Evolutionary conservation across 768 basidiomycete genomes (phyloP).

Genomic region (Pleurotus tuoliensis): DNA sequence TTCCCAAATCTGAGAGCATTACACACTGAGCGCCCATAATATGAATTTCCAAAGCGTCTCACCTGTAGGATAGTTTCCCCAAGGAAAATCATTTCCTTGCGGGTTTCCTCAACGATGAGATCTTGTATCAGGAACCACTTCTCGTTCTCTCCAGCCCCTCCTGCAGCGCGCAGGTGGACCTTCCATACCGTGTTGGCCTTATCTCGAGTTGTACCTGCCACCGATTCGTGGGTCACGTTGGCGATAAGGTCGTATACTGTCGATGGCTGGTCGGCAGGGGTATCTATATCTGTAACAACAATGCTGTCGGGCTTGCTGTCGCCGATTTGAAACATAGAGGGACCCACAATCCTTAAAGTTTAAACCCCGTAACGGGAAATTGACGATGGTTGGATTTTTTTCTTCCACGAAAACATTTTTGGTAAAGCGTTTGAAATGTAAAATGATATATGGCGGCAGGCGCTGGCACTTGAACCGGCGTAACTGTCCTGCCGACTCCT

Average conservation of each 20-base stretch:
- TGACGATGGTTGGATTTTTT: conserved; percentile 98
- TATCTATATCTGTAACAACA: conserved; percentile 66
- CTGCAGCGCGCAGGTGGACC: conserved; percentile 73
- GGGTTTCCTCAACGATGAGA: conserved; percentile 92
- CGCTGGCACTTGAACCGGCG: conserved; percentile 87
- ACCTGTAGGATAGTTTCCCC: conserved; percentile 98
- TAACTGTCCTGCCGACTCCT: conserved; percentile 85
- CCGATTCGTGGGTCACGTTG: conserved; percentile 93
- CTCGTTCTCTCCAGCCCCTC: conserved; percentile 77
- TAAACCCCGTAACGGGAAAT: conserved; percentile 90
- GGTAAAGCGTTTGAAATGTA: conserved; percentile 95
- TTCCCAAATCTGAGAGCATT: conserved; percentile 56
- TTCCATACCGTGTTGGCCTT: conserved; percentile 94
- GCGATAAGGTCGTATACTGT: conserved; percentile 92
- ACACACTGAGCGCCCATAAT: background rate
- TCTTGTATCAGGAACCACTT: conserved; percentile 98
- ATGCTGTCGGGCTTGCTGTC: conserved; percentile 18
- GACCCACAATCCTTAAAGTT: conserved; percentile 89
- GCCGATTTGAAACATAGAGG: conserved; percentile 18
- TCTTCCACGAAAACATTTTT: conserved; percentile 97
- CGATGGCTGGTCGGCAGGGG: conserved; percentile 51
- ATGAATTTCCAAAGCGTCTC: conserved; percentile 11
- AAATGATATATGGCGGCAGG: conserved; percentile 88
- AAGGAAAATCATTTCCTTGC: conserved; percentile 96
- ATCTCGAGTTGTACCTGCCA: conserved; percentile 92